Conservation (phyloP, 495 filamentous ascomycete genomes). For the Massariosphaeria phaeospora region DNA sequence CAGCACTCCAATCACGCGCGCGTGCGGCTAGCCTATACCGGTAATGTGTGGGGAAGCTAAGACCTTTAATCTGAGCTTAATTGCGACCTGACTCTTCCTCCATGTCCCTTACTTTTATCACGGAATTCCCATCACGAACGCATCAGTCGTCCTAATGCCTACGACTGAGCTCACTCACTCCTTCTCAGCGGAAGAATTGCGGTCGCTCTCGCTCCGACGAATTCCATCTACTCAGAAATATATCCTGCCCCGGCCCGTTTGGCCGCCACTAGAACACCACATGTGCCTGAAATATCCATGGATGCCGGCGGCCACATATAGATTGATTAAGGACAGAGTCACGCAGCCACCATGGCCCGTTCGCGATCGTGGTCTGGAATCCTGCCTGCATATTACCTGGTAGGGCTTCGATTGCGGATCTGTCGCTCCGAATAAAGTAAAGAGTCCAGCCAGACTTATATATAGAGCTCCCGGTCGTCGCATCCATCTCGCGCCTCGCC, state of each 20-base stretch:
- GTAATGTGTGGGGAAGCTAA: no score
- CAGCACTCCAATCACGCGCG: no score
- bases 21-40: no score
- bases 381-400: not conserved
- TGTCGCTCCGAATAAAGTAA: not conserved
- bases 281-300: slow-evolving; percentile 22
- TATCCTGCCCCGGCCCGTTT: slow-evolving; percentile 24
- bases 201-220: no score
- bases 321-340: slow-evolving; percentile 30
- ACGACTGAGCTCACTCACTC: no score
- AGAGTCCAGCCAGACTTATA: not conserved
- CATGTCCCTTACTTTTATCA: no score
- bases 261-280: slow-evolving; percentile 20
- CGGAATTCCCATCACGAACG: no score
- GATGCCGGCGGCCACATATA: slow-evolving; percentile 29
- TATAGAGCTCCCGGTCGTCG: not conserved
- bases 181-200: no score
- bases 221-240: no score
- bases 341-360: slow-evolving; percentile 10
- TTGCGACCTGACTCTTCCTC: no score
- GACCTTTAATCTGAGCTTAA: no score
- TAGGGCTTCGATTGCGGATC: slow-evolving; percentile 14
- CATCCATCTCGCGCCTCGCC: not conserved
- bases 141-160: no score
- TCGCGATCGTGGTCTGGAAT: slow-evolving; percentile 3